phyloP scores from a whole-genome alignment of 208 protist genomes.

The Lotmaria passim region DNA sequence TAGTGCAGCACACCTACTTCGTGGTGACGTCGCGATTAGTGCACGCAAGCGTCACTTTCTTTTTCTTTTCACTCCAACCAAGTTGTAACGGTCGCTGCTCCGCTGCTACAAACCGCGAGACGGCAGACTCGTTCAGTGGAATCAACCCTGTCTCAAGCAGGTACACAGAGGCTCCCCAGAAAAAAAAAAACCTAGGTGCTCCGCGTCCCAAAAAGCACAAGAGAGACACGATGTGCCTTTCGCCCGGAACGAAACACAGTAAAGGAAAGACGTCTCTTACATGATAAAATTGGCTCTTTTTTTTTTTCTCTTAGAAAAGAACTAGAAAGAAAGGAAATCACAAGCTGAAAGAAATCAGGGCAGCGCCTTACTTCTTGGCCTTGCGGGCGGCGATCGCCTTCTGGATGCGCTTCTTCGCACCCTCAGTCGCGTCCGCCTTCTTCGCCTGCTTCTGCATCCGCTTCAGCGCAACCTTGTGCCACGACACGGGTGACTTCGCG shows the following conservation, averaged over 20 bases:
- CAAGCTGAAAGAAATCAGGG: background rate
- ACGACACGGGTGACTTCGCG: constrained; percentile 87
- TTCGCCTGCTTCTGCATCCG: constrained; percentile 85
- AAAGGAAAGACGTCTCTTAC: too few species aligned
- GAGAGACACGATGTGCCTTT: too few species aligned
- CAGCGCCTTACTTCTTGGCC: constrained; percentile 45
- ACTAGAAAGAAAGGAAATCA: constrained; percentile 18
- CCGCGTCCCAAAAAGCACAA: too few species aligned
- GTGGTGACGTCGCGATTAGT: background rate
- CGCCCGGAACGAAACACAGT: too few species aligned
- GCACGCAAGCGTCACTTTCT: background rate
- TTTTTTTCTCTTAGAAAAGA: constrained; percentile 15
- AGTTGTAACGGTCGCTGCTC: background rate
- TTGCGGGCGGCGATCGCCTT: constrained; percentile 85
- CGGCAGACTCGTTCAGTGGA: too few species aligned
- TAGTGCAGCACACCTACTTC: background rate
- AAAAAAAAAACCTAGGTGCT: too few species aligned
- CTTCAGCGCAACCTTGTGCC: constrained; percentile 89
- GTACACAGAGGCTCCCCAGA: too few species aligned
- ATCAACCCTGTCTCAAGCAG: too few species aligned
- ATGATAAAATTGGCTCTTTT: too few species aligned
- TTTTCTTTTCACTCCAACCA: background rate
- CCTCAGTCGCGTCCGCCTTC: constrained; percentile 78
- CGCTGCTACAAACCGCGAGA: constrained; percentile 1
- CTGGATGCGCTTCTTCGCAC: constrained; percentile 88